Conservation (phyloP, 257 asterid genomes). For the Penstemon eatonii region DNA sequence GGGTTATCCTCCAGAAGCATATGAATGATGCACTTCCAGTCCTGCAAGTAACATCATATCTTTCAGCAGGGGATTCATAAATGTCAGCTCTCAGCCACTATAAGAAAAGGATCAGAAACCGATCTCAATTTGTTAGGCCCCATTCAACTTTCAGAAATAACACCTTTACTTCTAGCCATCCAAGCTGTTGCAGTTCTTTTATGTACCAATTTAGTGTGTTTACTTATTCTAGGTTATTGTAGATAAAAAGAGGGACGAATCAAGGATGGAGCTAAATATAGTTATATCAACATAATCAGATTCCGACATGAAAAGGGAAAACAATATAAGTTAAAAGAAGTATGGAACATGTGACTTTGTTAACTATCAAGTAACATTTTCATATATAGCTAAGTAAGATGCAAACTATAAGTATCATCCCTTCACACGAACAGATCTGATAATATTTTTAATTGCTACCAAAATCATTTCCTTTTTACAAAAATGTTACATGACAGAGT, state of each 20-base stretch:
- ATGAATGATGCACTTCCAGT: conserved; percentile 83
- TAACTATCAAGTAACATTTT: conserved; percentile 16
- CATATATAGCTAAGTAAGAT: conserved; percentile 5
- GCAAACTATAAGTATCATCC: not conserved
- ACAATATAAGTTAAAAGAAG: not conserved
- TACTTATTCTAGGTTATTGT: conserved; percentile 6
- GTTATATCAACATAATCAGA: conserved; percentile 12
- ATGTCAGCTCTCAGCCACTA: conserved; percentile 24
- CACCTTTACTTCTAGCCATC: conserved; percentile 12
- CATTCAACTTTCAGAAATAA: conserved; percentile 5
- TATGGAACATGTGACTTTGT: not conserved
- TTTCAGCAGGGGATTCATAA: conserved; percentile 21
- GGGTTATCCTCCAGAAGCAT: conserved; percentile 87
- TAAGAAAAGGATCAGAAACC: conserved; percentile 27
- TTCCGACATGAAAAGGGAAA: conserved; percentile 8
- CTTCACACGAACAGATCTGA: conserved; percentile 5
- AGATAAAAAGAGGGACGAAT: conserved; percentile 8
- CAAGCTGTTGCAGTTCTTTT: conserved; percentile 20
- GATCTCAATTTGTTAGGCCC: conserved; percentile 9
- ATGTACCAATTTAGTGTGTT: conserved; percentile 18
- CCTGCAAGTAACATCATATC: conserved; percentile 50
- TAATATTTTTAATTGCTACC: conserved; percentile 4
- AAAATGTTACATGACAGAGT: not conserved
- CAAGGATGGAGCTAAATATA: not conserved
- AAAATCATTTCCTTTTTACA: not conserved